These are phyloP conservation scores for Metarhizium guizhouense DNA, from an alignment of 2,329 filamentous ascomycete species.

Conservation along the genomic window DNA sequence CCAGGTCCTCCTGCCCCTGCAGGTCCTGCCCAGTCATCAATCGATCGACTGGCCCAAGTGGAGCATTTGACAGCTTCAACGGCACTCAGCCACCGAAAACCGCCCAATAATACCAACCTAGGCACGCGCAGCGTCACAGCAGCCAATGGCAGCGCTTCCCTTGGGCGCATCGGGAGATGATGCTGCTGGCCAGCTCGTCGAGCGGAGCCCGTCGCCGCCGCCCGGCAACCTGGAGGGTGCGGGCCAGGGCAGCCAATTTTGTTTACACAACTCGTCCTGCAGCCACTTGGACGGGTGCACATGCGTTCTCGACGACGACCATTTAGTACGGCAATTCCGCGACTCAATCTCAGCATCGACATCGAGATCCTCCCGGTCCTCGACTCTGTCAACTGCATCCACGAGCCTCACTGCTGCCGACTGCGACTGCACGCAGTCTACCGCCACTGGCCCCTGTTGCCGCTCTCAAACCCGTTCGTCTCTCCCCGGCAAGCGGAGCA, in stretches of 20 bases:
- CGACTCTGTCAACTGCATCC: background rate
- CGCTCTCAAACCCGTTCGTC: constrained; percentile 7
- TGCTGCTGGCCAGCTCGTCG: constrained; percentile 1
- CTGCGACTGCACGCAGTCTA: background rate
- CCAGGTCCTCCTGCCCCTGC: no score
- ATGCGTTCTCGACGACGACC: constrained; percentile 16
- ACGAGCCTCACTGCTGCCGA: background rate
- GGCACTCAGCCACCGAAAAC: background rate
- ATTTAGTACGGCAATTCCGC: constrained; percentile 15
- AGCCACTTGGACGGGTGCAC: constrained; percentile 10
- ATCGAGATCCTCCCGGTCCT: constrained; percentile 6
- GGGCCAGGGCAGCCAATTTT: constrained; percentile 32
- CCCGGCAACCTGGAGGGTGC: constrained; percentile 28
- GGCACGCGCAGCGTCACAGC: background rate
- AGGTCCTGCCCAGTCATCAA: background rate
- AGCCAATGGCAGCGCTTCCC: constrained; percentile 8
- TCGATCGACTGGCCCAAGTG: background rate
- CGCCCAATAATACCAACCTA: background rate
- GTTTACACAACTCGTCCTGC: constrained; percentile 27
- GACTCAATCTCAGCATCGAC: constrained; percentile 16
- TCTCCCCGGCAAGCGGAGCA: constrained; percentile 7
- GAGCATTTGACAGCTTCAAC: background rate
- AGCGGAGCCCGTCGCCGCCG: constrained; percentile 17
- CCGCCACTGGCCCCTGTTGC: constrained; percentile 14
- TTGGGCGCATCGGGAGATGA: constrained; percentile 1